Base-by-base conservation (phyloP, 768 basidiomycete genomes). In the Lentinus brumalis region DNA sequence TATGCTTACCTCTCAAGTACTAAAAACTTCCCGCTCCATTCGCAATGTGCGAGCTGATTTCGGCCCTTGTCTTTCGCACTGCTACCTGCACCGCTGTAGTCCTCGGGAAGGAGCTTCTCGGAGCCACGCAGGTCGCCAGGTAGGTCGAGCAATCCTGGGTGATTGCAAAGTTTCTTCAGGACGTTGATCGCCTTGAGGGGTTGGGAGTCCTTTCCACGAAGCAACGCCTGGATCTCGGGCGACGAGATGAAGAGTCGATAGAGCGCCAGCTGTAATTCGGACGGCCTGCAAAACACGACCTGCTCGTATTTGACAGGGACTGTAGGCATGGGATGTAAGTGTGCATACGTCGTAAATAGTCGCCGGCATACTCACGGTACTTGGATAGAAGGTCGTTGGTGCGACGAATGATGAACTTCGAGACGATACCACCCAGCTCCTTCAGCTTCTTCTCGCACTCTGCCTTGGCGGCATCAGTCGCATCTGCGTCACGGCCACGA, bases 251-350 rank as follows among this genome's bases (percentile, higher is more conserved):
- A 98, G 32, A 92, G 81, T 50, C 87, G 87, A 71, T 98, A 98
- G 2, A 98, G 78, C 7, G 91, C 78, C 14, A 92, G 76, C 67
- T 98, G 95, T 66, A 97, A 87, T 15, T 88, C 80, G 2, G 92
- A 94, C 4, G 92, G 82, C 44, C 85, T 82, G 72, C 95, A 98
- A 75, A 97, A 98, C 0, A 98, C 95, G 62, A 98, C 91, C 61
- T 98, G 94, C 73, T 98, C 97, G 76, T 98, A 98, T 74, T 99
- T 99, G 76, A 99, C 94, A 9, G 97, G 97, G 31, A 99, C 96
- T 98, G 68, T 53, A 50, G 29, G 8, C 57, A 21, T 40, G 29
- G 46, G 63, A 39, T 58, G 57, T 65, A 50, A 58, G 26, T 3
- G 61, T 16, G 41, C 31, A 50, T 35, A 11, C 35, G 35, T 35